Evolutionary conservation across 805 yeast species (phyloP).

Genomic region (Suhomyces faveliae): DNA sequence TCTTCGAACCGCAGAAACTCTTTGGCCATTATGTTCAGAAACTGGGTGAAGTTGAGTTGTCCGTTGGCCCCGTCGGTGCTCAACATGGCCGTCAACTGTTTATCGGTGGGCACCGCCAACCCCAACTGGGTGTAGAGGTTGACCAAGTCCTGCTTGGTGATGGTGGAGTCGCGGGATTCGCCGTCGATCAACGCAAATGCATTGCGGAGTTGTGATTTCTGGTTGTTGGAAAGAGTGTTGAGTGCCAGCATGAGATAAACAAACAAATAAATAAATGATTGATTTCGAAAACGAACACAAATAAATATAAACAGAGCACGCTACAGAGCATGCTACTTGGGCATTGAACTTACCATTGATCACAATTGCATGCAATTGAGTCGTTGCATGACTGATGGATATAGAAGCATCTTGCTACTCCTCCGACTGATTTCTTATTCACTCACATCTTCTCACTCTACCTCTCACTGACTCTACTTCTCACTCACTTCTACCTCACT

Average conservation of each 20-base stretch:
- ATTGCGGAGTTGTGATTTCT: constrained; percentile 64
- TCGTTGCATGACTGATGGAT: too few species aligned
- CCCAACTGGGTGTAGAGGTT: constrained; percentile 55
- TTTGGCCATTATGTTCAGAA: constrained; percentile 58
- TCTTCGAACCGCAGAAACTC: constrained; percentile 52
- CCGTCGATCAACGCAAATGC: constrained; percentile 80
- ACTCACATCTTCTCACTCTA: too few species aligned
- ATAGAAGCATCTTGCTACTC: too few species aligned
- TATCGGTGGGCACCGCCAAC: constrained; percentile 41
- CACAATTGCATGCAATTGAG: too few species aligned
- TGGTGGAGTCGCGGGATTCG: constrained; percentile 67
- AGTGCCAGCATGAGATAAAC: constrained; percentile 24
- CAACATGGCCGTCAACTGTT: constrained; percentile 52
- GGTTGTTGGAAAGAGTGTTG: constrained; percentile 54
- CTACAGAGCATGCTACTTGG: too few species aligned
- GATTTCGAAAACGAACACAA: too few species aligned
- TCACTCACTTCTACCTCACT: too few species aligned
- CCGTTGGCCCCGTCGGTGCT: constrained; percentile 15
- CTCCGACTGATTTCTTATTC: too few species aligned
- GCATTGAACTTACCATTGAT: too few species aligned
- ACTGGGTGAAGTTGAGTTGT: constrained; percentile 62
- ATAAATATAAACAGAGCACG: too few species aligned
- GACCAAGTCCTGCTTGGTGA: constrained; percentile 54
- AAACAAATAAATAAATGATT: not conserved
- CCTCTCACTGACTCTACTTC: too few species aligned